Conservation (phyloP, 331 rosid species). For the Phaseolus coccineus region DNA sequence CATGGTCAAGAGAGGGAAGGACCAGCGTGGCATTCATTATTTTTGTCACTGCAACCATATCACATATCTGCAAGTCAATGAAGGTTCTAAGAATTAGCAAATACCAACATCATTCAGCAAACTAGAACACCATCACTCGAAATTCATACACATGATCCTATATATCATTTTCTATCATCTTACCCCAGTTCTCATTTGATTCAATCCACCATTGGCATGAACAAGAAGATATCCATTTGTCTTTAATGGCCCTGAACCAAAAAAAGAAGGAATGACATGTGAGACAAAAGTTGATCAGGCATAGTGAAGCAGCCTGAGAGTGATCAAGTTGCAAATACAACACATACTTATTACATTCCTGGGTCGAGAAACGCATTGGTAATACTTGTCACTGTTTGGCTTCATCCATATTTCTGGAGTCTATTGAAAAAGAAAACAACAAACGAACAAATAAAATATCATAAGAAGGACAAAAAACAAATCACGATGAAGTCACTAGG, state of each 20-base stretch:
- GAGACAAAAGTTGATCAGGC: background rate
- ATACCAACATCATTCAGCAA: constrained; percentile 1
- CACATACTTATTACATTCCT: constrained; percentile 74
- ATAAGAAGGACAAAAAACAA: background rate
- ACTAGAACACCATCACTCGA: background rate
- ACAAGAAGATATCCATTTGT: constrained; percentile 91
- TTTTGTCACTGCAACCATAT: constrained; percentile 99
- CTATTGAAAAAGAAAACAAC: constrained; percentile 47
- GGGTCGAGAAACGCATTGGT: constrained; percentile 70
- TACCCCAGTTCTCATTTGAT: constrained; percentile 99
- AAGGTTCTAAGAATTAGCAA: constrained; percentile 44
- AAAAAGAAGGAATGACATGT: background rate
- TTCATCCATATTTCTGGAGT: constrained; percentile 91
- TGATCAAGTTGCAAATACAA: background rate
- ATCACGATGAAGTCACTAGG: background rate
- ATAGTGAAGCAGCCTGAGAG: background rate
- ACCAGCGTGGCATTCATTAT: constrained; percentile 95
- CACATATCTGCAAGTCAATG: constrained; percentile 81
- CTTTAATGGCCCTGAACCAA: constrained; percentile 54
- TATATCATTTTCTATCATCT: constrained; percentile 42
- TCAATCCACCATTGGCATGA: constrained; percentile 98
- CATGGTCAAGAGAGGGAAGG: constrained; percentile 93
- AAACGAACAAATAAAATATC: background rate
- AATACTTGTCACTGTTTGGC: constrained; percentile 69
- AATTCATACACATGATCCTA: background rate